A percentile compares a stretch with the other conserved stretches of the same genome.
Evolutionary conservation across 2,329 filamentous ascomycete genomes (phyloP).

Genomic region (Fusarium xylarioides): DNA sequence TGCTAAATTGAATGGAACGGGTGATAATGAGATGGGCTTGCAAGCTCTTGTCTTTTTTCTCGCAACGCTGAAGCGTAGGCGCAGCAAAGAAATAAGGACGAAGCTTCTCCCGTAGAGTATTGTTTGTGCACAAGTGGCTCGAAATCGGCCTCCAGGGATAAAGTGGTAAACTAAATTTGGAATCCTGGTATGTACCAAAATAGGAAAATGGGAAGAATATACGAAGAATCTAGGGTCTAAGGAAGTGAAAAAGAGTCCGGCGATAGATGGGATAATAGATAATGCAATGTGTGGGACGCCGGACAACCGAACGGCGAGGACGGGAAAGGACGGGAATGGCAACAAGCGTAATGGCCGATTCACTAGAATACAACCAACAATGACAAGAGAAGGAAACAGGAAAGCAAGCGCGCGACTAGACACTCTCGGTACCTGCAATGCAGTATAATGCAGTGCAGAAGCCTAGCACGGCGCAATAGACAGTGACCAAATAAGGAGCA

Average conservation of each 20-base stretch:
- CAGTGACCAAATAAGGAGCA: constrained; percentile 23
- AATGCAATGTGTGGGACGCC: constrained; percentile 36
- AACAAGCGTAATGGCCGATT: constrained; percentile 34
- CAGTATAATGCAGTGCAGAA: constrained; percentile 9
- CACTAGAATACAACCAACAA: constrained; percentile 26
- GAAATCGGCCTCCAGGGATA: constrained; percentile 8
- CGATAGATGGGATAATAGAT: constrained; percentile 27
- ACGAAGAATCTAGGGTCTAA: constrained; percentile 1
- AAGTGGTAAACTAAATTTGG: constrained; percentile 1
- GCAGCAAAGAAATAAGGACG: constrained; percentile 11
- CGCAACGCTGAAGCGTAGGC: constrained; percentile 10
- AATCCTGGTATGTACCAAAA: constrained; percentile 14
- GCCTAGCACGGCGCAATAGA: constrained; percentile 17
- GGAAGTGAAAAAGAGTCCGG: constrained; percentile 3
- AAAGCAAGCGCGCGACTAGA: constrained; percentile 23
- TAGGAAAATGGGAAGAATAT: constrained; percentile 5
- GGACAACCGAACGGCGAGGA: constrained; percentile 34
- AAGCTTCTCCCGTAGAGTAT: constrained; percentile 1
- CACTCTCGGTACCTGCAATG: background rate
- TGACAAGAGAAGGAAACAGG: constrained; percentile 5
- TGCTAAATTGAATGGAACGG: background rate
- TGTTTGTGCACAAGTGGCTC: constrained; percentile 12
- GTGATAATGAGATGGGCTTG: constrained; percentile 9
- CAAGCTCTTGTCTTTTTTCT: background rate
- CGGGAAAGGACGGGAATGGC: constrained; percentile 42